Evolutionary conservation across 352 stramenopile species (phyloP).

Genomic region (Phytophthora crassamura): DNA sequence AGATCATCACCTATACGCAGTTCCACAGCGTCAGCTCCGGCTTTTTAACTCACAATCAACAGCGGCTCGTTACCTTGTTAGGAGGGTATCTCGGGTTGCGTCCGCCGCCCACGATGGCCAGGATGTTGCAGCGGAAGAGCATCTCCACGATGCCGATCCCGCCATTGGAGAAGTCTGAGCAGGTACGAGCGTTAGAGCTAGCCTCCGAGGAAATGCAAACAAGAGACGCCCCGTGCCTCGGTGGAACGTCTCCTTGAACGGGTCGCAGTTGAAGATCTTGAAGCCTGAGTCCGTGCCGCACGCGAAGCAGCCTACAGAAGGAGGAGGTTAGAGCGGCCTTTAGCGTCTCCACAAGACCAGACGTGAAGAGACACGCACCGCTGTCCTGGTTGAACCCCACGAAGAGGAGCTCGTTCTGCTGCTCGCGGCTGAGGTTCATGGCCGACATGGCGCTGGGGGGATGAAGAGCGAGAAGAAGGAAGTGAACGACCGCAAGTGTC

Average conservation of each 20-base stretch:
- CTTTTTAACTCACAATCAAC: background rate
- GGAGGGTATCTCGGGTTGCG: conserved; percentile 94
- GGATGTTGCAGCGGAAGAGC: conserved; percentile 99
- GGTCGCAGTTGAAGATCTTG: conserved; percentile 98
- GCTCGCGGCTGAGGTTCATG: conserved; percentile 89
- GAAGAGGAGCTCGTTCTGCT: conserved; percentile 94
- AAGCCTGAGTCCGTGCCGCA: conserved; percentile 97
- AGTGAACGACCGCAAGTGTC: conserved; percentile 8
- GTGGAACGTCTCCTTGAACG: conserved; percentile 97
- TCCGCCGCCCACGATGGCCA: conserved; percentile 94
- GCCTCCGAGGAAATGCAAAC: background rate
- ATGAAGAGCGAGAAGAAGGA: background rate
- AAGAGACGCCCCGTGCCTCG: conserved; percentile 55
- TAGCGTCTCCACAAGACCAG: background rate
- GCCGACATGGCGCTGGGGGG: conserved; percentile 47
- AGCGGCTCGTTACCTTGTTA: conserved; percentile 89
- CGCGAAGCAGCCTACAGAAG: conserved; percentile 88
- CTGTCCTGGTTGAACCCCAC: conserved; percentile 96
- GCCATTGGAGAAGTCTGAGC: conserved; percentile 91
- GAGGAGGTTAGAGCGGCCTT: background rate
- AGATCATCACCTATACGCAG: conserved; percentile 96
- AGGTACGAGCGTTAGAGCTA: background rate
- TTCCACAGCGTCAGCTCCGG: background rate
- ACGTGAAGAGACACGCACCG: conserved; percentile 44
- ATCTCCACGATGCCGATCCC: conserved; percentile 99